These are phyloP conservation scores for Apiospora arundinis DNA, from an alignment of 2,329 filamentous ascomycete species.

Conservation along the genomic window DNA sequence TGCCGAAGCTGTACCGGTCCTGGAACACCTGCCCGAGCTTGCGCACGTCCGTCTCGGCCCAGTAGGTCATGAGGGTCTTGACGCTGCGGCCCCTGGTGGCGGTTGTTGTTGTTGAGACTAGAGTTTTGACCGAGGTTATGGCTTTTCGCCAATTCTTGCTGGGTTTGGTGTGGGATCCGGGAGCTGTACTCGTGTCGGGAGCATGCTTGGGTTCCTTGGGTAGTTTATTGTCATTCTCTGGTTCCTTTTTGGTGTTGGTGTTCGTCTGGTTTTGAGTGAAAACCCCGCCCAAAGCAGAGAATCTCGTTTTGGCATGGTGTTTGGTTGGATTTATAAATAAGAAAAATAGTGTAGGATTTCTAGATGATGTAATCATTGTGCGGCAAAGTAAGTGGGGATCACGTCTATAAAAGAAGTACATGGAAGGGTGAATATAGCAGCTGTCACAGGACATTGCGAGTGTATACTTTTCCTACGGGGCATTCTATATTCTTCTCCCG, in stretches of 20 bases:
- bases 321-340: background rate
- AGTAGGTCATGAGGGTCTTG: constrained; percentile 22
- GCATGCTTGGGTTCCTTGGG: background rate
- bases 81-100: background rate
- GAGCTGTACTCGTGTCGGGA: too few relatives aligned
- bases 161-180: background rate
- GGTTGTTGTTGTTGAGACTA: background rate
- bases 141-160: background rate
- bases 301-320: background rate
- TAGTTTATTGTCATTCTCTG: background rate
- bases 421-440: too few relatives aligned
- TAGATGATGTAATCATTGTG: too few relatives aligned
- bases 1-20: constrained; percentile 18
- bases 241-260: background rate
- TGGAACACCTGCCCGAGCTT: constrained; percentile 19
- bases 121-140: background rate
- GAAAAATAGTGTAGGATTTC: background rate
- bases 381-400: too few relatives aligned
- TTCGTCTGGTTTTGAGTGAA: background rate
- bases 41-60: constrained; percentile 21
- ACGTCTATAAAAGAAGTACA: too few relatives aligned
- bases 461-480: too few relatives aligned
- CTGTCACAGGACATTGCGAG: too few relatives aligned
- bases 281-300: background rate
- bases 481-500: too few relatives aligned